A percentile compares a stretch with the other conserved stretches of the same genome.
phyloP scores from a whole-genome alignment of 768 basidiomycete genomes.

The Kondoa subrosea region DNA sequence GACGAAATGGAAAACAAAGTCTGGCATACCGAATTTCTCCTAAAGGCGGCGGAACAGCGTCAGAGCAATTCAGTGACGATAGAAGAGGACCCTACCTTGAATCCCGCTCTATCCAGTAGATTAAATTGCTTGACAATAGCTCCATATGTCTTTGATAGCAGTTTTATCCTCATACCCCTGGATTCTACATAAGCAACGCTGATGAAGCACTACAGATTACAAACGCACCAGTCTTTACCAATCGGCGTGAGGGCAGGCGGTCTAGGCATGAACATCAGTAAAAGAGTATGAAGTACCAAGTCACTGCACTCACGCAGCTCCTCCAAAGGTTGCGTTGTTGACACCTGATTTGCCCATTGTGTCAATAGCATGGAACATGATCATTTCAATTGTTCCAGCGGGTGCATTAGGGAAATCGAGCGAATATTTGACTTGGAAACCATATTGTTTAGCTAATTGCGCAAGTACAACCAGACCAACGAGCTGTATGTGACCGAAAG shows the following conservation, averaged over 20 bases:
- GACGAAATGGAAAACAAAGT: too few relatives aligned
- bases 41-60: too few relatives aligned
- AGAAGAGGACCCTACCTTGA: conserved; percentile 35
- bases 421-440: conserved; percentile 36
- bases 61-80: too few relatives aligned
- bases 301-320: conserved; percentile 21
- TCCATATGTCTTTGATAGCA: conserved; percentile 36
- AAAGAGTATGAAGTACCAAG: neutral
- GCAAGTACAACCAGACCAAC: conserved; percentile 37
- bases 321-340: conserved; percentile 35
- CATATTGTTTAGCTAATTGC: conserved; percentile 35
- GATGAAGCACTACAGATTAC: conserved; percentile 29
- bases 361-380: conserved; percentile 34
- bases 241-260: conserved; percentile 15
- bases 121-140: conserved; percentile 33
- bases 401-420: conserved; percentile 34
- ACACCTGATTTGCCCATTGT: conserved; percentile 35
- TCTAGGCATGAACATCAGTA: neutral
- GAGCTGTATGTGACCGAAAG: too few relatives aligned
- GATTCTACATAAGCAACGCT: neutral
- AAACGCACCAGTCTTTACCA: conserved; percentile 31
- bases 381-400: conserved; percentile 35
- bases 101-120: conserved; percentile 34
- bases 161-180: conserved; percentile 31
- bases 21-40: too few relatives aligned